These are phyloP conservation scores for Flaveria sonorensis DNA, from an alignment of 129 eudicot species.

Conservation along the genomic window DNA sequence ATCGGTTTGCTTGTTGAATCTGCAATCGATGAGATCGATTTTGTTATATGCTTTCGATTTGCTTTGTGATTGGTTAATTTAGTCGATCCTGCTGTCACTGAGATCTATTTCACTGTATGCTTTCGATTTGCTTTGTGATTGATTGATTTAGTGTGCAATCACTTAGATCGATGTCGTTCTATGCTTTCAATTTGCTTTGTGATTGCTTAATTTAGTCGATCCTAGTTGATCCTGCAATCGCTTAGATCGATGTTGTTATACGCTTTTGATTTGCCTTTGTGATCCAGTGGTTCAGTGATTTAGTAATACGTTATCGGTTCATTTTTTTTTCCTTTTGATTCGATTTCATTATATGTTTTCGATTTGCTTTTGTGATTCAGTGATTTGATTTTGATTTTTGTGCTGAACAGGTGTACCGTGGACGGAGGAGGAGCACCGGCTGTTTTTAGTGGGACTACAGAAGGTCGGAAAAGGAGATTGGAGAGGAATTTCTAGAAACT, in stretches of 20 bases:
- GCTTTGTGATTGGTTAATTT: not conserved
- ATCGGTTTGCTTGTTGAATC: not conserved
- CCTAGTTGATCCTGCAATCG: not conserved
- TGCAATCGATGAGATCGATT: not conserved
- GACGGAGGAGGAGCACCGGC: slow-evolving; percentile 92
- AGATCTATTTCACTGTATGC: too few species aligned
- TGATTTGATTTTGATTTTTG: not conserved
- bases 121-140: too few species aligned
- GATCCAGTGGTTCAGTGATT: not conserved
- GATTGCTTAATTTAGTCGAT: not conserved
- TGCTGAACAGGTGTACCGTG: slow-evolving; percentile 71
- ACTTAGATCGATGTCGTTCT: too few species aligned
- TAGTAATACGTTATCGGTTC: not conserved
- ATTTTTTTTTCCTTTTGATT: too few species aligned
- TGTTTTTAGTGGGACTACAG: slow-evolving; percentile 74
- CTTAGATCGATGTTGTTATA: not conserved
- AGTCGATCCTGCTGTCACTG: too few species aligned
- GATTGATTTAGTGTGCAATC: not conserved
- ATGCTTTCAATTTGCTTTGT: too few species aligned
- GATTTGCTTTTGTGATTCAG: not conserved
- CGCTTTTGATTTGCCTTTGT: not conserved
- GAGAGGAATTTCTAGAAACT: slow-evolving; percentile 94
- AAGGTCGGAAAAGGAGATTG: slow-evolving; percentile 93
- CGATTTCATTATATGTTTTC: not conserved
- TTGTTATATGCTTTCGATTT: not conserved